Conservation (phyloP, 2,329 filamentous ascomycete species). For the Cordyceps tenuipes region DNA sequence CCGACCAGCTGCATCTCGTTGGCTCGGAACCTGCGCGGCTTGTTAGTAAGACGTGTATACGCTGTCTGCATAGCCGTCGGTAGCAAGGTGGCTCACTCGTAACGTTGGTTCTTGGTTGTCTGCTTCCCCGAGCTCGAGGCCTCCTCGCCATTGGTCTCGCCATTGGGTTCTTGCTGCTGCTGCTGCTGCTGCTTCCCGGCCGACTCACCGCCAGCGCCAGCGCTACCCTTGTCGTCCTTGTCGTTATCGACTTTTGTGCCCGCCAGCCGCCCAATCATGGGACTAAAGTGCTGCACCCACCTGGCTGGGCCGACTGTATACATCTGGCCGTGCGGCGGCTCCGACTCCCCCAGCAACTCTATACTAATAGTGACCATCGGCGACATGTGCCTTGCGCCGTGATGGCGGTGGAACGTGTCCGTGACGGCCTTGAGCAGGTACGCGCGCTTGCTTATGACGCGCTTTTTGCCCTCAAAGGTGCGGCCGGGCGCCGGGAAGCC, state of each 20-base stretch:
- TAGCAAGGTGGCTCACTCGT: conserved; percentile 50
- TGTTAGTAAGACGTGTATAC: background rate
- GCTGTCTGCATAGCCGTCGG: background rate
- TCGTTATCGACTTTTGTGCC: conserved; percentile 52
- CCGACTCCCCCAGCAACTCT: conserved; percentile 67
- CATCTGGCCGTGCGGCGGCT: conserved; percentile 57
- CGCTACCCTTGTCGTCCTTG: conserved; percentile 45
- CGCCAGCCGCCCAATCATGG: conserved; percentile 74
- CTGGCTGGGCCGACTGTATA: conserved; percentile 71
- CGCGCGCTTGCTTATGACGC: conserved; percentile 78
- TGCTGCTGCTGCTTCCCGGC: too few species aligned
- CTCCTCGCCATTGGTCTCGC: conserved; percentile 24
- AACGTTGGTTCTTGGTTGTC: conserved; percentile 50
- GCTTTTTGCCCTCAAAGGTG: conserved; percentile 68
- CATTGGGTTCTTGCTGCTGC: conserved; percentile 22
- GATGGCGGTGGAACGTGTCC: conserved; percentile 50
- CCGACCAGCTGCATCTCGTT: conserved; percentile 83
- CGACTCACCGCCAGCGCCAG: too few species aligned
- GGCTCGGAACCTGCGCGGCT: conserved; percentile 68
- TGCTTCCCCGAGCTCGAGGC: background rate
- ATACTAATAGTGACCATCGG: conserved; percentile 66
- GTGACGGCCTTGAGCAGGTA: conserved; percentile 65
- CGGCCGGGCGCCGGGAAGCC: conserved; percentile 54
- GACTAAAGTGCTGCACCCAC: conserved; percentile 80
- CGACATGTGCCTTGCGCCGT: conserved; percentile 48